Conservation (phyloP, 306 rosid genomes). For the Spatholobus suberectus region DNA sequence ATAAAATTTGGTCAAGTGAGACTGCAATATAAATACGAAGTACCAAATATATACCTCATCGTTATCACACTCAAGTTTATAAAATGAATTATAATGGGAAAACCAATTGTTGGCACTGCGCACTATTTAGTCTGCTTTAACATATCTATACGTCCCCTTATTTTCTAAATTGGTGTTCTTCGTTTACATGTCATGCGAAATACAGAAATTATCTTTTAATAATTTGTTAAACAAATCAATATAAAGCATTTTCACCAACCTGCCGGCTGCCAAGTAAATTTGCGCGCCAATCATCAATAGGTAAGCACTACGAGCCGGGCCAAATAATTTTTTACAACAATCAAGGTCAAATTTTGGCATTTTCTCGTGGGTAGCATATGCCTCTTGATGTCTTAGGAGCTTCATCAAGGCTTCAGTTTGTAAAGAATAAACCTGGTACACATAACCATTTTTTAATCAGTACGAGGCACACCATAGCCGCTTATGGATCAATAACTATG, state of each 20-base stretch:
- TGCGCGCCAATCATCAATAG: conserved; percentile 69
- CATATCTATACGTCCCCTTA: neutral
- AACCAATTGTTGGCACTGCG: neutral
- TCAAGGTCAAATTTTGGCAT: conserved; percentile 63
- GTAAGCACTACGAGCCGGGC: conserved; percentile 58
- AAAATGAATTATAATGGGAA: neutral
- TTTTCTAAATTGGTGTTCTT: neutral
- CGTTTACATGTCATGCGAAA: conserved; percentile 2
- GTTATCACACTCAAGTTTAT: neutral
- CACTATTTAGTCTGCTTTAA: neutral
- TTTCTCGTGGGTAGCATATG: conserved; percentile 64
- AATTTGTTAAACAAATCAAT: conserved; percentile 13
- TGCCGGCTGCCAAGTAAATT: conserved; percentile 78
- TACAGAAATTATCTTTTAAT: neutral
- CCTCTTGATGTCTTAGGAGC: conserved; percentile 78
- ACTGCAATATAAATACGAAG: neutral
- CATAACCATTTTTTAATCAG: conserved; percentile 34
- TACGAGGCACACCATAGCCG: neutral
- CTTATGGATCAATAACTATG: neutral
- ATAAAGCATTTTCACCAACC: conserved; percentile 58
- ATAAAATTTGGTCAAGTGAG: neutral
- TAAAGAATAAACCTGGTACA: conserved; percentile 68
- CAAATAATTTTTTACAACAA: conserved; percentile 63
- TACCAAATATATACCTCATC: neutral
- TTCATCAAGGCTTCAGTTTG: conserved; percentile 89